A percentile compares a stretch with the other conserved stretches of the same genome.
Conservation (phyloP, 768 basidiomycete genomes). For the Boletus vinaceobasis region DNA sequence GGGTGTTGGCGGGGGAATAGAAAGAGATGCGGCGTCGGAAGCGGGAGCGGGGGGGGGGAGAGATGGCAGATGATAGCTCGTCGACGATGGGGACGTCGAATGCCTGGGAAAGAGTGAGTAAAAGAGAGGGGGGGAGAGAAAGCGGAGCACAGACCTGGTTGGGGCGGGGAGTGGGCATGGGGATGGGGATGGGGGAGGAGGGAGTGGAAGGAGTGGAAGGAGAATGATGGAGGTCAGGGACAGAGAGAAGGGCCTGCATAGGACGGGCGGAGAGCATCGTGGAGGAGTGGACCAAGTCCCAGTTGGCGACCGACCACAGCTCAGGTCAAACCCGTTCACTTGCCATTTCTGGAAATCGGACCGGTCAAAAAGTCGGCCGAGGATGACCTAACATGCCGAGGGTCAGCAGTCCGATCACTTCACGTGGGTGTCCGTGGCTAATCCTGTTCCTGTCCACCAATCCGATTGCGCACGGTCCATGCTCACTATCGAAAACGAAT, state of each 20-base stretch:
- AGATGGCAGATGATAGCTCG: background rate
- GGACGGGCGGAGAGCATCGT: slow-evolving; percentile 39
- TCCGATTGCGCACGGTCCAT: too few relatives aligned
- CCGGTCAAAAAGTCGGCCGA: slow-evolving; percentile 22
- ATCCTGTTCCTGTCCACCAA: too few relatives aligned
- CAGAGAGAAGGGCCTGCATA: slow-evolving; percentile 29
- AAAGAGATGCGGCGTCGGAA: slow-evolving; percentile 30
- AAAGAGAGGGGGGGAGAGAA: background rate
- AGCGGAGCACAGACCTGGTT: background rate
- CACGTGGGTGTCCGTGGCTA: background rate
- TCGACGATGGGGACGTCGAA: background rate
- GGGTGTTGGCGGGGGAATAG: too few relatives aligned
- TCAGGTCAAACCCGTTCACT: background rate
- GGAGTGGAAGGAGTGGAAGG: background rate
- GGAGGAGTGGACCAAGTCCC: background rate
- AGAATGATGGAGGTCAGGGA: background rate
- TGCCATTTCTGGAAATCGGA: slow-evolving; percentile 19
- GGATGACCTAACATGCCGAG: background rate
- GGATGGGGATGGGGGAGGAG: background rate
- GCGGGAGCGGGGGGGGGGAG: slow-evolving; percentile 24
- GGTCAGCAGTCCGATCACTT: background rate
- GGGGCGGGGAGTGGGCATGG: background rate
- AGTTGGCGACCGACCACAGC: background rate
- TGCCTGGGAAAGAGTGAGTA: background rate
- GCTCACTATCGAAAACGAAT: too few relatives aligned